These are phyloP conservation scores for Penicillium psychrosexuale DNA, from an alignment of 2,329 filamentous ascomycete species.

Conservation along the genomic window DNA sequence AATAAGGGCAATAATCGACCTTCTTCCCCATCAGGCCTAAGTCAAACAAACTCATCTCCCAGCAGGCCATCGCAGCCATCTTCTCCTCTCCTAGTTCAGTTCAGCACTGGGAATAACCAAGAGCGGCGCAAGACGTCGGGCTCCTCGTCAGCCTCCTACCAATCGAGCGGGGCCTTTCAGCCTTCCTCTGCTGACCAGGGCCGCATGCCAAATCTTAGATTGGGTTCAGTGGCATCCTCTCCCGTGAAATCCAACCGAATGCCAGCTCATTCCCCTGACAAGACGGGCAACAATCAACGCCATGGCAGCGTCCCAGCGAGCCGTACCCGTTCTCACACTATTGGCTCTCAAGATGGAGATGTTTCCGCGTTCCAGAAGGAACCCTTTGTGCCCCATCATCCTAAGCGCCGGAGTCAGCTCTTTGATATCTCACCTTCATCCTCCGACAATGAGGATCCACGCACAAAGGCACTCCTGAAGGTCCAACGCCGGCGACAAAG, in stretches of 20 bases:
- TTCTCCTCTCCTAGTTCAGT: constrained; percentile 92
- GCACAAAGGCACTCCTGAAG: constrained; percentile 83
- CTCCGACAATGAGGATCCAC: constrained; percentile 93
- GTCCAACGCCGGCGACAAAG: constrained; percentile 94
- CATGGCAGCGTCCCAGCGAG: constrained; percentile 64
- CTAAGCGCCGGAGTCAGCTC: constrained; percentile 89
- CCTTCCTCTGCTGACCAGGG: constrained; percentile 70
- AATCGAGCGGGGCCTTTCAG: constrained; percentile 67
- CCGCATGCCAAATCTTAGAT: constrained; percentile 54
- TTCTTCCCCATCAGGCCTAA: constrained; percentile 77
- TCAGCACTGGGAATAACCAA: constrained; percentile 76
- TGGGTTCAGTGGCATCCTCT: constrained; percentile 53
- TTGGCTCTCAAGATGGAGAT: constrained; percentile 91
- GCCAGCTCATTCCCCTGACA: constrained; percentile 55
- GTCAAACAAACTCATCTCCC: constrained; percentile 80
- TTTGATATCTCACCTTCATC: constrained; percentile 97
- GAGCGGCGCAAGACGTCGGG: constrained; percentile 92
- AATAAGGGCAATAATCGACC: constrained; percentile 76
- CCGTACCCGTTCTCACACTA: constrained; percentile 81
- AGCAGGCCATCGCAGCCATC: constrained; percentile 80
- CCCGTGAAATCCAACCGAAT: constrained; percentile 48
- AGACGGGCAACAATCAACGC: constrained; percentile 58
- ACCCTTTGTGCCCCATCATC: constrained; percentile 64
- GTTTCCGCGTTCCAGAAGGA: constrained; percentile 63
- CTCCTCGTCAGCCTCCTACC: constrained; percentile 79